Percentiles rank a stretch among this genome's conserved stretches.
Conservation (phyloP, 225 moss, liverwort and hornwort species). For the Rhytidiadelphus loreus region DNA sequence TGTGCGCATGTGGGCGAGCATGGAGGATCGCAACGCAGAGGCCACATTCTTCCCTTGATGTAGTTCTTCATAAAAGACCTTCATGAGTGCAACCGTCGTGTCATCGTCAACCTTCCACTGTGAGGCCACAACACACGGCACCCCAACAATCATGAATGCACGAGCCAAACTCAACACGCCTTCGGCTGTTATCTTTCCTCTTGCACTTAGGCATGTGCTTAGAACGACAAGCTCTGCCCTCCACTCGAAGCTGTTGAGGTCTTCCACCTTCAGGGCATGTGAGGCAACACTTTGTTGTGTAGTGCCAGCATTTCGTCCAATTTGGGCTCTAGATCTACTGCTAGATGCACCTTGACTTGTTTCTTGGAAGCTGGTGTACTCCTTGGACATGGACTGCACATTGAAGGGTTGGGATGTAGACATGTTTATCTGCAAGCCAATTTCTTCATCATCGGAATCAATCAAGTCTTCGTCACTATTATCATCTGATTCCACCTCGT, state of each 20-base stretch:
- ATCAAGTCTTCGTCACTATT: neutral
- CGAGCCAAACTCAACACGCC: neutral
- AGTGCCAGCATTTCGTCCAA: neutral
- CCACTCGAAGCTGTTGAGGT: neutral
- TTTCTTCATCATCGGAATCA: neutral
- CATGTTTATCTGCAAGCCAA: neutral
- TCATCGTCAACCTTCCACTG: neutral
- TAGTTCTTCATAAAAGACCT: neutral
- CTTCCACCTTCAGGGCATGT: neutral
- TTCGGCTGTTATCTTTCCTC: neutral
- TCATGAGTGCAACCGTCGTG: accelerated
- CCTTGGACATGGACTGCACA: neutral
- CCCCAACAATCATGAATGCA: neutral
- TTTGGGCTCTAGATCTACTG: neutral
- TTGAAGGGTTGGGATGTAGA: neutral
- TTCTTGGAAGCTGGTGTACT: neutral
- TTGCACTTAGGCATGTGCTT: neutral
- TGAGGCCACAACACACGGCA: neutral
- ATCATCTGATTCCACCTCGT: too few relatives aligned
- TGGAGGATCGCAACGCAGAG: neutral
- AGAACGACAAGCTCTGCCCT: neutral
- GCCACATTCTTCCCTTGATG: neutral
- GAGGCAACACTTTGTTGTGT: neutral
- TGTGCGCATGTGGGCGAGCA: neutral
- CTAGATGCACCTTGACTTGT: neutral